Evolutionary conservation across 495 filamentous ascomycete genomes (phyloP), one percentile per base, ranked within the genome.

Genomic region (Penicillium riverlandense): DNA sequence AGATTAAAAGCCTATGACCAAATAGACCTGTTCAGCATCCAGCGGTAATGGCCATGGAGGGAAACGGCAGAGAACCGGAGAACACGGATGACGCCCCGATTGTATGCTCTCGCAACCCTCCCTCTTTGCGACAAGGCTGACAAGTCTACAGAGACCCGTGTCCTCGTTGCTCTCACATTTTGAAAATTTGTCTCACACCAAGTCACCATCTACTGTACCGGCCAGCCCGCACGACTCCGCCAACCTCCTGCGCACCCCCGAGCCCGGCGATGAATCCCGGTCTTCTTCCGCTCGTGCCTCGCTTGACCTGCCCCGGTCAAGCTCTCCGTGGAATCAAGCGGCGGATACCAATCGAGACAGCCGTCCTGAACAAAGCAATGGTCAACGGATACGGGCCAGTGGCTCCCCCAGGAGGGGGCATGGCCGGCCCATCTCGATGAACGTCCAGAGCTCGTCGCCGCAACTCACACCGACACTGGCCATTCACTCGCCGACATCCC

Each of bases 121-220:
- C 37, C 35, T 22, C 15, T 16, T 36, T 50, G 40, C 50, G 45
- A 37, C 45, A 51, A 22, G 22, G 22, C 22, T 22, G 22, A 22
- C 22, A 3, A 22, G 40, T 32, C 33, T 50, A 32, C 50, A 76
- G 72, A 72, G 77, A 71, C 87, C 92, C 0, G 92, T 98, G 22
- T 98, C 92, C 35, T 95, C 91, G 37, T 72, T 97, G 29, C 78
- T 88, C 38, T 92, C 90, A 35, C 85, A 91, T 59, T 98, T 98
- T 57, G 92, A 98, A 72, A 85, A 85, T 45, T 82, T 95, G 61
- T 76, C 83, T 32, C 78, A 78, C 50, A 57, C 70, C 41, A 78
- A 59, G 40, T 54, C 60, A 8, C 54, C 55, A 16, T 63, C 67
- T 7, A 51, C 61, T 35, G 42, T 44, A 6, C 40, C 58, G 1